phyloP scores from a whole-genome alignment of 768 basidiomycete genomes.

The Russula dissimulans region DNA sequence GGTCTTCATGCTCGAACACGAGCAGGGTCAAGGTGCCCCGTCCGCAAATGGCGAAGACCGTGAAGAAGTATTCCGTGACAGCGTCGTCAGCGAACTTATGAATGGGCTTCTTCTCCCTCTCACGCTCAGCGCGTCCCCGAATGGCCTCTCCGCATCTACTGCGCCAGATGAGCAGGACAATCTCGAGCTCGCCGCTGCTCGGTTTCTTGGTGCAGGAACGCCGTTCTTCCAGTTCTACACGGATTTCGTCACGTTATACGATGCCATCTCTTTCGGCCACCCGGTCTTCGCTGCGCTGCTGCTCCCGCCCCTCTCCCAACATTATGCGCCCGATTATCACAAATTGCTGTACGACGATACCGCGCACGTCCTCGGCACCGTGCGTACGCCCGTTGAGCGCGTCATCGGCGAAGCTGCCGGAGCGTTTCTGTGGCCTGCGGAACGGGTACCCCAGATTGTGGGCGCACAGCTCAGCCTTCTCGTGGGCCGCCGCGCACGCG shows the following conservation, averaged over 20 bases:
- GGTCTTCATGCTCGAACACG: slow-evolving; percentile 93
- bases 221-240: slow-evolving; percentile 94
- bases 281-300: slow-evolving; percentile 65
- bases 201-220: slow-evolving; percentile 53
- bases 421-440: slow-evolving; percentile 66
- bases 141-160: slow-evolving; percentile 18
- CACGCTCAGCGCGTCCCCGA: slow-evolving; percentile 28
- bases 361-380: slow-evolving; percentile 50
- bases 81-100: slow-evolving; percentile 50
- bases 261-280: slow-evolving; percentile 82
- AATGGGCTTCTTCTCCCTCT: slow-evolving; percentile 48
- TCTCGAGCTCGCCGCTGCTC: slow-evolving; percentile 46
- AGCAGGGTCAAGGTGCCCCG: slow-evolving; percentile 34
- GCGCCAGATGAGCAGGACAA: slow-evolving; percentile 16
- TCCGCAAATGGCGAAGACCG: slow-evolving; percentile 22
- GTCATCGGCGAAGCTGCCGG: slow-evolving; percentile 45
- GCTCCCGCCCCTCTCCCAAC: slow-evolving; percentile 66
- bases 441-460: slow-evolving; percentile 51
- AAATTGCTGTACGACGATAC: slow-evolving; percentile 78
- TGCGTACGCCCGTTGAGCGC: slow-evolving; percentile 42
- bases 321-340: slow-evolving; percentile 75
- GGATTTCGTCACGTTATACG: slow-evolving; percentile 85
- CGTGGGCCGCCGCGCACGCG: slow-evolving; percentile 22
- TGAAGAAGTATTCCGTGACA: slow-evolving; percentile 74
- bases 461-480: slow-evolving; percentile 56